Percentiles rank a stretch among this genome's conserved stretches.
Conservation (phyloP, 768 basidiomycete species). For the Trametes cingulata region DNA sequence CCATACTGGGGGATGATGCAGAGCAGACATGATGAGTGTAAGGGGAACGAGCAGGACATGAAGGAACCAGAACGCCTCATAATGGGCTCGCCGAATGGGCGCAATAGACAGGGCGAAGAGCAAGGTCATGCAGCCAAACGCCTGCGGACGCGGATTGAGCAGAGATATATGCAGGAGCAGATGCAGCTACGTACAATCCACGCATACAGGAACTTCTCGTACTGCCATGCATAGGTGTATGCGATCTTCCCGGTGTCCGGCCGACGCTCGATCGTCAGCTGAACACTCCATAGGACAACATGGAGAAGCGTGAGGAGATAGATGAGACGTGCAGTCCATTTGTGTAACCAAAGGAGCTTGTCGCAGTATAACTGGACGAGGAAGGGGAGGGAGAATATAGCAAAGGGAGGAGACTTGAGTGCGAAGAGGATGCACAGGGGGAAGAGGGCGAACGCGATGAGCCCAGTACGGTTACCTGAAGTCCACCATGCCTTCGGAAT, state of each 20-base stretch:
- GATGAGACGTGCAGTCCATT: constrained; percentile 68
- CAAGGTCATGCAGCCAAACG: constrained; percentile 54
- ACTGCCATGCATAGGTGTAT: constrained; percentile 56
- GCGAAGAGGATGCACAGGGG: constrained; percentile 72
- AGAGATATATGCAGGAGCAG: background rate
- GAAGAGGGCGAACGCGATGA: constrained; percentile 71
- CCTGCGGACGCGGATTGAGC: constrained; percentile 38
- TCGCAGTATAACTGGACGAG: constrained; percentile 71
- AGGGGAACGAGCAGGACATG: constrained; percentile 65
- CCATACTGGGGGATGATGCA: constrained; percentile 67
- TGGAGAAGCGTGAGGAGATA: constrained; percentile 65
- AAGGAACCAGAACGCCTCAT: constrained; percentile 64
- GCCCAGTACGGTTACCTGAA: constrained; percentile 61
- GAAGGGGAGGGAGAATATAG: constrained; percentile 64
- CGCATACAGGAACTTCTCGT: constrained; percentile 62
- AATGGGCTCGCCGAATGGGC: constrained; percentile 52
- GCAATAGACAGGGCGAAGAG: constrained; percentile 52
- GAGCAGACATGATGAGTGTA: constrained; percentile 58
- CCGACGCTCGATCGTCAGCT: constrained; percentile 55
- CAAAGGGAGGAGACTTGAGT: constrained; percentile 71
- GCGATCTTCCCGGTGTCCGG: constrained; percentile 42
- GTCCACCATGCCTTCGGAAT: constrained; percentile 75
- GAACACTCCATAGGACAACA: constrained; percentile 67
- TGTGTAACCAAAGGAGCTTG: constrained; percentile 71
- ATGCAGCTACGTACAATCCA: constrained; percentile 45